Conservation (phyloP, 441 rosid genomes). For the Brassica hybrid region DNA sequence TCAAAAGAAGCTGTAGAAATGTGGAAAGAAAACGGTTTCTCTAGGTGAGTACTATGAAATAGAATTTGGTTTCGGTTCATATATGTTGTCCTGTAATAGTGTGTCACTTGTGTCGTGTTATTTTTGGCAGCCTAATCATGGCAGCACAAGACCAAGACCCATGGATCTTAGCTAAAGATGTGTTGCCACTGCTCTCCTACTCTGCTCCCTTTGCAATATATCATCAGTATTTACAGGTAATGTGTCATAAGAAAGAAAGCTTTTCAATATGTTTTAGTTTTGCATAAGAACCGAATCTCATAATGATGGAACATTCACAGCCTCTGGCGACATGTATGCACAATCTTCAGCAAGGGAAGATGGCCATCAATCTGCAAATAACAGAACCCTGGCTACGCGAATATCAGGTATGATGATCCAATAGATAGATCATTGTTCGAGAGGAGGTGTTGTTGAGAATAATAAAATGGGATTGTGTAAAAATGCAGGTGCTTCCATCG, state of each 20-base stretch:
- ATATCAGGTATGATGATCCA: conserved; percentile 61
- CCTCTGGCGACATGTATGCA: conserved; percentile 94
- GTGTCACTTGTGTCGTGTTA: conserved; percentile 6
- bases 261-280: conserved; percentile 3
- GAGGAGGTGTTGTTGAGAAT: background rate
- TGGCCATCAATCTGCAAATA: conserved; percentile 86
- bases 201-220: conserved; percentile 92
- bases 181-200: conserved; percentile 74
- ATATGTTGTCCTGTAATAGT: background rate
- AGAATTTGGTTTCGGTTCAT: background rate
- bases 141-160: conserved; percentile 88
- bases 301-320: conserved; percentile 44
- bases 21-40: conserved; percentile 90
- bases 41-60: conserved; percentile 59
- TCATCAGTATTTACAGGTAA: conserved; percentile 93
- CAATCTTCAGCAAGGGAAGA: conserved; percentile 72
- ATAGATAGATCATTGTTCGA: no score
- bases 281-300: conserved; percentile 10
- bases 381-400: conserved; percentile 98
- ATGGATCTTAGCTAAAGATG: conserved; percentile 70
- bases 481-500: conserved; percentile 80
- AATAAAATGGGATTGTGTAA: conserved; percentile 14
- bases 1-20: conserved; percentile 57
- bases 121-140: conserved; percentile 63
- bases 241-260: background rate